A percentile compares a stretch with the other conserved stretches of the same genome.
Evolutionary conservation across 768 basidiomycete species (phyloP).

Genomic region (Galerina marginata): DNA sequence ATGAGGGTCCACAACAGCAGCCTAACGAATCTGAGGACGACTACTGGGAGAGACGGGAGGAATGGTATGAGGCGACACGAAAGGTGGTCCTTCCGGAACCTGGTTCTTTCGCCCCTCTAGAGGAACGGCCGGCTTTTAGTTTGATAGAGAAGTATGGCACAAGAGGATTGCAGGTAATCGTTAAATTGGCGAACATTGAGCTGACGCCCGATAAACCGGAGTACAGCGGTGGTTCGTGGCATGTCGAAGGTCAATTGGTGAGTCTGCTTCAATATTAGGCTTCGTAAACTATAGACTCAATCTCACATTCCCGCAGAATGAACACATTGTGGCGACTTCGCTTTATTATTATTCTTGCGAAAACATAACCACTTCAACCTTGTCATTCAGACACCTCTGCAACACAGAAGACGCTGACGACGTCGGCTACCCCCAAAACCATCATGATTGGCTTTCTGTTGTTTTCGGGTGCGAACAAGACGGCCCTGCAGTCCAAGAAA

Average conservation of each 20-base stretch:
- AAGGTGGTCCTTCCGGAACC: slow-evolving; percentile 27
- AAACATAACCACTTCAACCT: slow-evolving; percentile 29
- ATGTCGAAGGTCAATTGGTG: slow-evolving; percentile 35
- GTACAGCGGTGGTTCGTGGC: slow-evolving; percentile 33
- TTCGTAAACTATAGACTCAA: not conserved
- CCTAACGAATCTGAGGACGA: slow-evolving; percentile 25
- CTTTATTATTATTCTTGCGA: slow-evolving; percentile 33
- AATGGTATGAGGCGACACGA: slow-evolving; percentile 17
- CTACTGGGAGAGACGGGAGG: slow-evolving; percentile 13
- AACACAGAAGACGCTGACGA: not conserved
- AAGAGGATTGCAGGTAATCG: slow-evolving; percentile 27
- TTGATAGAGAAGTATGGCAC: slow-evolving; percentile 16
- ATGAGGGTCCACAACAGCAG: slow-evolving; percentile 21
- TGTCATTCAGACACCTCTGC: slow-evolving; percentile 30
- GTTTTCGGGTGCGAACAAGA: slow-evolving; percentile 32
- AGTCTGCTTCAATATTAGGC: not conserved
- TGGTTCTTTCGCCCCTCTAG: slow-evolving; percentile 7
- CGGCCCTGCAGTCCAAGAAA: slow-evolving; percentile 28
- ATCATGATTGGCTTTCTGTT: slow-evolving; percentile 33
- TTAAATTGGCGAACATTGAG: slow-evolving; percentile 34
- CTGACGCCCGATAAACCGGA: slow-evolving; percentile 35
- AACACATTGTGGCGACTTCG: slow-evolving; percentile 36
- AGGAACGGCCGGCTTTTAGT: slow-evolving; percentile 5
- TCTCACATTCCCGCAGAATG: slow-evolving; percentile 27
- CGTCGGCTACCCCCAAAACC: slow-evolving; percentile 26